Evolutionary conservation across 2,329 filamentous ascomycete species (phyloP).

Genomic region (Fusarium foetens): DNA sequence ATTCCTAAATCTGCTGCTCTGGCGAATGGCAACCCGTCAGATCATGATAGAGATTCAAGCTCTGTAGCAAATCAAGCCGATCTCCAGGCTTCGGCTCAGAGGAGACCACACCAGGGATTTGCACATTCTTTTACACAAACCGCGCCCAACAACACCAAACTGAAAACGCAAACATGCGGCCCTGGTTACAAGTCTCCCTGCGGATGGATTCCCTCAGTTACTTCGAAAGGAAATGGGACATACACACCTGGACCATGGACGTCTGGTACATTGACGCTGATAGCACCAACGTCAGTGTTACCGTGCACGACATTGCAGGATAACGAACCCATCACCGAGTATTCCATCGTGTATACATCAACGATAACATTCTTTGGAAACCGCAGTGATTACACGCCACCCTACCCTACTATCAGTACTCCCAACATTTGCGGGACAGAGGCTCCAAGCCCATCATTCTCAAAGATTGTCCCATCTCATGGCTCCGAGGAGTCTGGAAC

Average conservation of each 20-base stretch:
- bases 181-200: neutral
- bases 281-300: conserved; percentile 30
- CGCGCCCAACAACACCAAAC: conserved; percentile 11
- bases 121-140: conserved; percentile 4
- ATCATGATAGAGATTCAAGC: neutral
- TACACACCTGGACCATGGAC: conserved; percentile 12
- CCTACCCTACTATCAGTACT: conserved; percentile 54
- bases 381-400: conserved; percentile 58
- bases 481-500: neutral
- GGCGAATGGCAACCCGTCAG: neutral
- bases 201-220: conserved; percentile 17
- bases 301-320: conserved; percentile 49
- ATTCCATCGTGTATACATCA: conserved; percentile 59
- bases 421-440: conserved; percentile 51
- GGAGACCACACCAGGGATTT: conserved; percentile 14
- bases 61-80: neutral
- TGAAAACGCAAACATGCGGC: neutral
- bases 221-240: conserved; percentile 29
- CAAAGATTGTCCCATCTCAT: neutral
- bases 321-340: conserved; percentile 51
- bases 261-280: conserved; percentile 15
- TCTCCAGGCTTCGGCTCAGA: conserved; percentile 4
- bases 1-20: neutral
- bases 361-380: conserved; percentile 62
- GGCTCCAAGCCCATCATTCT: conserved; percentile 1